These are phyloP conservation scores for Apiospora marii DNA, from an alignment of 2,329 filamentous ascomycete genomes.

Conservation along the genomic window DNA sequence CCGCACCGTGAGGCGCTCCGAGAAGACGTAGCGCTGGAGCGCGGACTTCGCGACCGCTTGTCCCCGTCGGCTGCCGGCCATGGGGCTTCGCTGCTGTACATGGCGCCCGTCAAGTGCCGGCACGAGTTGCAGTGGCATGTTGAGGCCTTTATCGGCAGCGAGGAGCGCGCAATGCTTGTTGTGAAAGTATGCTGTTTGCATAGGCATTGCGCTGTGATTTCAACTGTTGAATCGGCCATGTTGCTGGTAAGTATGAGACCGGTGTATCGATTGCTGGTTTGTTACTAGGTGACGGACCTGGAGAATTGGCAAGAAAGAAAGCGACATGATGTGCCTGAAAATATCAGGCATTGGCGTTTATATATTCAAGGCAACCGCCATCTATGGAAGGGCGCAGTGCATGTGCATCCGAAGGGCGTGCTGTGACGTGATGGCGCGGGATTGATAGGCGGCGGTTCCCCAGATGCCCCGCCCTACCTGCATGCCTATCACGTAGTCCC, in stretches of 20 bases:
- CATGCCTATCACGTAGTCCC: neutral
- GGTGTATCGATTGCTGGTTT: neutral
- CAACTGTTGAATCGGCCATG: neutral
- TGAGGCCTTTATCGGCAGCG: slow-evolving; percentile 50
- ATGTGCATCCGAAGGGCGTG: slow-evolving; percentile 11
- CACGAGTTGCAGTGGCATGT: slow-evolving; percentile 61
- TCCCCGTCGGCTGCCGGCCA: slow-evolving; percentile 47
- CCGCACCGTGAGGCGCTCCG: slow-evolving; percentile 41
- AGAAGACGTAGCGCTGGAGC: slow-evolving; percentile 49
- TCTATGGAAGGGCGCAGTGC: neutral
- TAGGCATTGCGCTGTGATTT: slow-evolving; percentile 48
- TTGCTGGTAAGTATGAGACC: neutral
- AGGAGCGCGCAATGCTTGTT: slow-evolving; percentile 39
- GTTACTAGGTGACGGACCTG: neutral
- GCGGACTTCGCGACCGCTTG: slow-evolving; percentile 39
- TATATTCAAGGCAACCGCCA: neutral
- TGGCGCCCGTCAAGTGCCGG: slow-evolving; percentile 52
- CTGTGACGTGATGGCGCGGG: neutral
- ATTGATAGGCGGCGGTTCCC: neutral
- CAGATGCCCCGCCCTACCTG: neutral
- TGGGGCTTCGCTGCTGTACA: slow-evolving; percentile 45
- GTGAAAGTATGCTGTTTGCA: slow-evolving; percentile 53
- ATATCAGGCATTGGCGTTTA: neutral
- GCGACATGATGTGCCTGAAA: neutral
- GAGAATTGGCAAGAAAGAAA: neutral